Conservation (phyloP, 2,329 filamentous ascomycete genomes). For the Cladobotryum protrusum region DNA sequence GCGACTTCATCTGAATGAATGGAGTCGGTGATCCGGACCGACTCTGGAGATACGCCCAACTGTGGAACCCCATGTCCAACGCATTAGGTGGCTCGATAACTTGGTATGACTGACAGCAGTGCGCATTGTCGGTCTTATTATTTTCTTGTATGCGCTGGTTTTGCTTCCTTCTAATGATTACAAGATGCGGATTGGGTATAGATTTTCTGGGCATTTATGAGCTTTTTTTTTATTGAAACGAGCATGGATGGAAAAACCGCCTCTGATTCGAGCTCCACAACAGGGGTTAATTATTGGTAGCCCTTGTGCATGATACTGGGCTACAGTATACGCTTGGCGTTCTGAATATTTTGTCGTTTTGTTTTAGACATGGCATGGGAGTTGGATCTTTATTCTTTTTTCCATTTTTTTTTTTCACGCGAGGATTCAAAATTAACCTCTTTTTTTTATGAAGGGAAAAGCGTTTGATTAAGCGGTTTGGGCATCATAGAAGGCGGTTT, state of each 20-base stretch:
- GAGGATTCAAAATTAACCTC: too few species aligned
- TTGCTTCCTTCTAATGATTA: not conserved
- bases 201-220: not conserved
- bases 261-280: too few species aligned
- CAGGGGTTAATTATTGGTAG: not conserved
- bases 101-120: not conserved
- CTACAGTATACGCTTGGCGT: too few species aligned
- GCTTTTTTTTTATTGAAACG: not conserved
- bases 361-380: not conserved
- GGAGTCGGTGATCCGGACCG: slow-evolving; percentile 9
- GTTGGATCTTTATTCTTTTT: too few species aligned
- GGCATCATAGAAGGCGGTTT: too few species aligned
- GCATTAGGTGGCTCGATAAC: not conserved
- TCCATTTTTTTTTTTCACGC: too few species aligned
- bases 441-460: too few species aligned
- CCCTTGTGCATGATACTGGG: too few species aligned
- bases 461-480: too few species aligned
- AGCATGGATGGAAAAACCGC: not conserved
- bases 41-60: slow-evolving; percentile 5
- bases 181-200: not conserved
- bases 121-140: slow-evolving; percentile 1
- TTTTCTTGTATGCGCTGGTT: not conserved
- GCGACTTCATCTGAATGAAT: slow-evolving; percentile 21
- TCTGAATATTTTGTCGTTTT: not conserved
- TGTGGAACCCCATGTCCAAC: slow-evolving; percentile 7